Percentiles rank a stretch among this genome's conserved stretches.
Evolutionary conservation across 129 eudicot genomes (phyloP).

Genomic region (Chrysanthemum makinoi): DNA sequence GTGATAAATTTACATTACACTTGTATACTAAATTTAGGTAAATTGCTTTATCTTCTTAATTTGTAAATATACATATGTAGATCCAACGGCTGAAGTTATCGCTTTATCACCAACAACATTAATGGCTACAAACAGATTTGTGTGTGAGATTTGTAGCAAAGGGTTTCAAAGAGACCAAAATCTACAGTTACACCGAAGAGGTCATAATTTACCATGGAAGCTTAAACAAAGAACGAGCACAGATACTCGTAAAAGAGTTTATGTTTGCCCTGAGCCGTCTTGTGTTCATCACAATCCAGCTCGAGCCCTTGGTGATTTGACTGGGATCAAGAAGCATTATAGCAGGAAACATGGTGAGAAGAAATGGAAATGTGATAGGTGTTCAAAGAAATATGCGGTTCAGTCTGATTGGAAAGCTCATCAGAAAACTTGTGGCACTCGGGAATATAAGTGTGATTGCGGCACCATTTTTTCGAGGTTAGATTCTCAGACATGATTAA

Average conservation of each 20-base stretch:
- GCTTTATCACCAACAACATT: conserved; percentile 67
- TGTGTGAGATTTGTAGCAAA: conserved; percentile 68
- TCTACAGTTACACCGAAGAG: conserved; percentile 31
- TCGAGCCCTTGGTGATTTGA: conserved; percentile 67
- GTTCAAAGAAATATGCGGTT: conserved; percentile 26
- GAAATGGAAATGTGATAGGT: conserved; percentile 27
- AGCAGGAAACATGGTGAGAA: conserved; percentile 27
- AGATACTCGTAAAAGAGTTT: conserved; percentile 12
- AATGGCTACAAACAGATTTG: conserved; percentile 70
- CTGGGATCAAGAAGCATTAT: conserved; percentile 69
- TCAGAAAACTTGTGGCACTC: conserved; percentile 25
- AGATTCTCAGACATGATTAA: background rate
- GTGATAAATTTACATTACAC: too few species aligned
- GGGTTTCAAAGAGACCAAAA: conserved; percentile 80
- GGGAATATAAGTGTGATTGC: conserved; percentile 26
- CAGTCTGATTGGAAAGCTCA: conserved; percentile 30
- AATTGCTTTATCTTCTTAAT: background rate
- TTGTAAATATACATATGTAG: conserved; percentile 22
- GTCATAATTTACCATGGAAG: conserved; percentile 26
- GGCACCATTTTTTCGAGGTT: conserved; percentile 27
- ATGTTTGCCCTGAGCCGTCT: conserved; percentile 54
- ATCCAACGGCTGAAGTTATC: conserved; percentile 73
- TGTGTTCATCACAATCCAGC: conserved; percentile 65
- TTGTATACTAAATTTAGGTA: too few species aligned
- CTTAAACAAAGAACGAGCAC: conserved; percentile 16